Conservation (phyloP, 2,329 filamentous ascomycete species). For the Trichophyton mentagrophytes region DNA sequence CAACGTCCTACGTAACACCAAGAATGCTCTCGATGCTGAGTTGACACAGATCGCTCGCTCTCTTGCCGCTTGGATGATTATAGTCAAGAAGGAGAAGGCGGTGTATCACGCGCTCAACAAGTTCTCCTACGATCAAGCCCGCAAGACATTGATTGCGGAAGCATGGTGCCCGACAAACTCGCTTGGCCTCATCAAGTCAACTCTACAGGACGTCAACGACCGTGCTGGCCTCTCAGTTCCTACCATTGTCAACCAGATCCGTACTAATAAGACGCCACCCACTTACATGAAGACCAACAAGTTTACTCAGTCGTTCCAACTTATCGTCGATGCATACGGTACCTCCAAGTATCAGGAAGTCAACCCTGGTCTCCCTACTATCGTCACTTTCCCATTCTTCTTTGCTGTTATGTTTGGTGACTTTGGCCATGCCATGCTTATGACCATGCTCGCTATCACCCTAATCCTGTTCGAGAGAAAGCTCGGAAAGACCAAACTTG, state of each 20-base stretch:
- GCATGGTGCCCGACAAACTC: slow-evolving; percentile 95
- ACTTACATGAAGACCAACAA: slow-evolving; percentile 98
- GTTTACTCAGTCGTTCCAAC: slow-evolving; percentile 96
- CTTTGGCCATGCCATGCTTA: slow-evolving; percentile 82
- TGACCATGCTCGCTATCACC: slow-evolving; percentile 66
- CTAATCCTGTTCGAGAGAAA: slow-evolving; percentile 98
- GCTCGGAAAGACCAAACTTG: slow-evolving; percentile 70
- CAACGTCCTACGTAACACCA: slow-evolving; percentile 88
- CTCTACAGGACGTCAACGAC: slow-evolving; percentile 92
- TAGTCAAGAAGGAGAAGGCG: slow-evolving; percentile 96
- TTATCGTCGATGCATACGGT: slow-evolving; percentile 96
- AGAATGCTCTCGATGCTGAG: slow-evolving; percentile 84
- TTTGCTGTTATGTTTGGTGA: slow-evolving; percentile 99
- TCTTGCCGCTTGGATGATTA: slow-evolving; percentile 90
- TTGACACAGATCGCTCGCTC: slow-evolving; percentile 86
- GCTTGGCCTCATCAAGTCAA: slow-evolving; percentile 76
- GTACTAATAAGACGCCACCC: slow-evolving; percentile 91
- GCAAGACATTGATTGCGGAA: slow-evolving; percentile 93
- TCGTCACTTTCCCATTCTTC: slow-evolving; percentile 97
- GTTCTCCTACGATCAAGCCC: slow-evolving; percentile 90
- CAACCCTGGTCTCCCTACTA: slow-evolving; percentile 87
- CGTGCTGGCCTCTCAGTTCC: slow-evolving; percentile 91
- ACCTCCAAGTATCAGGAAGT: slow-evolving; percentile 95
- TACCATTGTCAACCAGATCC: slow-evolving; percentile 96
- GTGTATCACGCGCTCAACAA: slow-evolving; percentile 91